Evolutionary conservation across 2,329 filamentous ascomycete species (phyloP).

Genomic region (Apiospora koreana): DNA sequence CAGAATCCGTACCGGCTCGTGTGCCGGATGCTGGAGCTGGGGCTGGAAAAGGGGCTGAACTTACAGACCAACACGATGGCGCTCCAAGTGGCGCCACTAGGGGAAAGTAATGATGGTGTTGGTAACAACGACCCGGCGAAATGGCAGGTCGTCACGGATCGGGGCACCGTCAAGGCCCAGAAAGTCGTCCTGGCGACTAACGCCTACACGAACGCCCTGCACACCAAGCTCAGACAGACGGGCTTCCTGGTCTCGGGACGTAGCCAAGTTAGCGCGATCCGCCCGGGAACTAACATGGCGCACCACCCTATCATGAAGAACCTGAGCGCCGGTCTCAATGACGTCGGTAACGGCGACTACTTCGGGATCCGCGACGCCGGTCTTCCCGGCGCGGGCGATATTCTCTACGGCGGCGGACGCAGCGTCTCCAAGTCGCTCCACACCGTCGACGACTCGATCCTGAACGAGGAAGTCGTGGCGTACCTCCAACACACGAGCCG

Average conservation of each 20-base stretch:
- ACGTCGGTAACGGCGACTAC: slow-evolving; percentile 38
- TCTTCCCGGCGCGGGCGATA: slow-evolving; percentile 28
- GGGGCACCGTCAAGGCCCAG: slow-evolving; percentile 40
- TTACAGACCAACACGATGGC: slow-evolving; percentile 51
- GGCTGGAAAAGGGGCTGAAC: not conserved
- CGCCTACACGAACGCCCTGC: slow-evolving; percentile 46
- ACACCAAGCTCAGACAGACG: slow-evolving; percentile 39
- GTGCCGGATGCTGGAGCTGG: slow-evolving; percentile 1
- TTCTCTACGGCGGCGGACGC: slow-evolving; percentile 28
- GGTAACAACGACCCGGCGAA: slow-evolving; percentile 12
- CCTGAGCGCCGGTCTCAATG: slow-evolving; percentile 23
- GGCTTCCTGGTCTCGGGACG: slow-evolving; percentile 44
- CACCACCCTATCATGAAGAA: slow-evolving; percentile 21
- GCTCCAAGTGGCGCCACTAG: slow-evolving; percentile 14
- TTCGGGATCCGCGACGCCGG: slow-evolving; percentile 33
- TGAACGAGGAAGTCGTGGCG: slow-evolving; percentile 11
- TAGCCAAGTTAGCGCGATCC: slow-evolving; percentile 47
- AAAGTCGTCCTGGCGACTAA: slow-evolving; percentile 52
- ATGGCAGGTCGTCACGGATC: slow-evolving; percentile 41
- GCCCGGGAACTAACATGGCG: slow-evolving; percentile 30
- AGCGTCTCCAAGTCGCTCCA: slow-evolving; percentile 28
- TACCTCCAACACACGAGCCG: slow-evolving; percentile 11
- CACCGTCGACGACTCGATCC: slow-evolving; percentile 13
- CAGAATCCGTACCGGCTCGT: slow-evolving; percentile 17
- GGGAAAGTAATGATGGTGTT: not conserved